Conservation (phyloP, 2,329 filamentous ascomycete genomes). For the Pyrenochaeta sp. region DNA sequence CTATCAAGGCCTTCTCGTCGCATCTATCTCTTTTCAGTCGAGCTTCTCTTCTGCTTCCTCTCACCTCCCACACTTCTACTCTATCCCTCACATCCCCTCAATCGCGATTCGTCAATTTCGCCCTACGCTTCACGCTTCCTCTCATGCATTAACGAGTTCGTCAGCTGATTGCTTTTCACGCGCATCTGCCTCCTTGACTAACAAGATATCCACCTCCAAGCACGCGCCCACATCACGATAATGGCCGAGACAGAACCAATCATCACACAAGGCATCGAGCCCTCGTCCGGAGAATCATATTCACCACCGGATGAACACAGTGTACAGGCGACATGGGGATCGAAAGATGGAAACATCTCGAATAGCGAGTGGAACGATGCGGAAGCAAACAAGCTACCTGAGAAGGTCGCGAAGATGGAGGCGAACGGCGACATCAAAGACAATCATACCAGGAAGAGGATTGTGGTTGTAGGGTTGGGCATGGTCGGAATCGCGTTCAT, state of each 20-base stretch:
- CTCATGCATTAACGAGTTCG: not conserved
- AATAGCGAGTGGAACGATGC: slow-evolving; percentile 57
- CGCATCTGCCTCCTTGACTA: not conserved
- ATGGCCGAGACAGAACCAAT: slow-evolving; percentile 38
- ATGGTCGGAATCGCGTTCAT: slow-evolving; percentile 94
- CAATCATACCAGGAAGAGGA: slow-evolving; percentile 62
- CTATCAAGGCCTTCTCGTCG: slow-evolving; percentile 8
- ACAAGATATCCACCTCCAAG: slow-evolving; percentile 3
- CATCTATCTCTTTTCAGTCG: slow-evolving; percentile 1
- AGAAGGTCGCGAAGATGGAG: slow-evolving; percentile 50
- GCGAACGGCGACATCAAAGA: slow-evolving; percentile 40
- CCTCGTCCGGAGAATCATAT: slow-evolving; percentile 42
- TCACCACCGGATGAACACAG: slow-evolving; percentile 35
- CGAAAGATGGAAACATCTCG: slow-evolving; percentile 48
- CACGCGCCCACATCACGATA: not conserved
- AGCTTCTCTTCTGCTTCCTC: not conserved
- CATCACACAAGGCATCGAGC: slow-evolving; percentile 45
- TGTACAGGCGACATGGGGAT: slow-evolving; percentile 35
- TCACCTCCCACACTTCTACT: not conserved
- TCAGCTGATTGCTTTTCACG: not conserved
- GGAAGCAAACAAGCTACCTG: slow-evolving; percentile 56
- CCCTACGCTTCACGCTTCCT: not conserved
- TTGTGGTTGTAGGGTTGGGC: slow-evolving; percentile 86
- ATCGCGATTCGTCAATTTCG: not conserved
- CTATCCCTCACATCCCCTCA: not conserved